These are phyloP conservation scores for Lecanicillium sp. DNA, from an alignment of 2,329 filamentous ascomycete species.

Conservation along the genomic window DNA sequence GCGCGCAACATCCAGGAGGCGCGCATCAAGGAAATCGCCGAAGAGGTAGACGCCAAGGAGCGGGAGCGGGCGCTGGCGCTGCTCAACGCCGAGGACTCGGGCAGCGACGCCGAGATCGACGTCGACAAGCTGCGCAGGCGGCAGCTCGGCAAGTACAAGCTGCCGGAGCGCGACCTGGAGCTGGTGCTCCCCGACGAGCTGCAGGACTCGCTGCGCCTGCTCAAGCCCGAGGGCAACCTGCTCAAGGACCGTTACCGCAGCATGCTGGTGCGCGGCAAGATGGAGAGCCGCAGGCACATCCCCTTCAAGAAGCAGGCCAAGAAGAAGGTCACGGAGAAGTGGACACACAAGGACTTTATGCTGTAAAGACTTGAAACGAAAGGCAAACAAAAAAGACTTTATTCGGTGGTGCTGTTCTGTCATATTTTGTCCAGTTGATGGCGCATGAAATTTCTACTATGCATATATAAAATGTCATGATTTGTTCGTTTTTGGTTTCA, in stretches of 20 bases:
- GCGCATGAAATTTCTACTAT: no score
- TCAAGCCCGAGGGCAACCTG: conserved; percentile 94
- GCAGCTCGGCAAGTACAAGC: conserved; percentile 64
- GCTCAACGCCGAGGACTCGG: conserved; percentile 29
- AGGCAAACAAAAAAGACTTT: background rate
- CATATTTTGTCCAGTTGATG: no score
- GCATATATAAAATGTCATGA: background rate
- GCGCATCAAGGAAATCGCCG: conserved; percentile 64
- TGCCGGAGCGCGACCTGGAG: conserved; percentile 76
- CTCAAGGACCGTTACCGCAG: conserved; percentile 88
- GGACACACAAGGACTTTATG: conserved; percentile 90
- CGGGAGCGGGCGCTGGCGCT: conserved; percentile 33
- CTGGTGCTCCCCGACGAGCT: conserved; percentile 77
- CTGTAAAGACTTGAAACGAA: conserved; percentile 19
- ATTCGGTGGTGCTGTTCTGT: no score
- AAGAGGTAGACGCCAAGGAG: conserved; percentile 55
- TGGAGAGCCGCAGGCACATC: conserved; percentile 75
- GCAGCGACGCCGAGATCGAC: conserved; percentile 51
- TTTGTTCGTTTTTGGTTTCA: background rate
- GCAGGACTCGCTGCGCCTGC: conserved; percentile 69
- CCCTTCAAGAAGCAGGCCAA: conserved; percentile 78
- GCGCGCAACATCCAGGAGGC: conserved; percentile 65
- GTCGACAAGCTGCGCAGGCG: conserved; percentile 62
- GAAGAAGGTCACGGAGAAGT: conserved; percentile 85
- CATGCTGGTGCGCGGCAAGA: conserved; percentile 79